Evolutionary conservation across 352 stramenopile genomes (phyloP).

Genomic region (Nothophytophthora sp.): DNA sequence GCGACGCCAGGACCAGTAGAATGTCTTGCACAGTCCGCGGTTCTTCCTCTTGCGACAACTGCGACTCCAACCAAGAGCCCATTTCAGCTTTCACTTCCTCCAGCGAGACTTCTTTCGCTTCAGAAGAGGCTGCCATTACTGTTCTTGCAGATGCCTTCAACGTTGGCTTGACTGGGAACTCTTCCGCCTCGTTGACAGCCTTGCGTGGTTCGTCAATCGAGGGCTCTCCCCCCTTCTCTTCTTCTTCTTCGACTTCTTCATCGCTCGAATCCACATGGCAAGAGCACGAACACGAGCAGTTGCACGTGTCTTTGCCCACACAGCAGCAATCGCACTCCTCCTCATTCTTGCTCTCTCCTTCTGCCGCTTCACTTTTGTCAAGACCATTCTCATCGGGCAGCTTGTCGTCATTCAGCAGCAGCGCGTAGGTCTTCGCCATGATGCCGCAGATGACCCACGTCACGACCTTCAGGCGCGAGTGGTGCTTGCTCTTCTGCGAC

Average conservation of each 20-base stretch:
- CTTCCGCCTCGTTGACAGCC: not conserved
- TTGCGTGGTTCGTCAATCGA: constrained; percentile 2
- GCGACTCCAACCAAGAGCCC: constrained; percentile 24
- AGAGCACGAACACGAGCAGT: constrained; percentile 59
- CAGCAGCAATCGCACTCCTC: constrained; percentile 83
- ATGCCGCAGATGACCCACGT: constrained; percentile 87
- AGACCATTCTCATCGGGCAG: constrained; percentile 35
- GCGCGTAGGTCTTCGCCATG: constrained; percentile 81
- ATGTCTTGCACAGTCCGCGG: constrained; percentile 30
- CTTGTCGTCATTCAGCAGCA: constrained; percentile 76
- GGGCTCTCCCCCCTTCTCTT: not conserved
- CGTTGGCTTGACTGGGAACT: constrained; percentile 23
- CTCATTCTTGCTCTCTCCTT: constrained; percentile 26
- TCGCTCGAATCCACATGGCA: constrained; percentile 75
- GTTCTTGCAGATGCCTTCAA: constrained; percentile 13
- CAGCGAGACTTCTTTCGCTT: constrained; percentile 15
- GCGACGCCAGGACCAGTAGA: constrained; percentile 36
- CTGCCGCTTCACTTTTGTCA: not conserved
- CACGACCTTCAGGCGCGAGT: constrained; percentile 83
- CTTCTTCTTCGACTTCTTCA: constrained; percentile 28
- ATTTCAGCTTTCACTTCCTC: constrained; percentile 33
- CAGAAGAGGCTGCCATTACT: constrained; percentile 11
- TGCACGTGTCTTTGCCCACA: constrained; percentile 56
- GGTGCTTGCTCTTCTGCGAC: constrained; percentile 76
- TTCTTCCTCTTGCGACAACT: constrained; percentile 9